A percentile compares a stretch with the other conserved stretches of the same genome.
These are phyloP conservation scores for Backusella westeae DNA, from an alignment of 192 early-diverging fungal species.

Conservation along the genomic window DNA sequence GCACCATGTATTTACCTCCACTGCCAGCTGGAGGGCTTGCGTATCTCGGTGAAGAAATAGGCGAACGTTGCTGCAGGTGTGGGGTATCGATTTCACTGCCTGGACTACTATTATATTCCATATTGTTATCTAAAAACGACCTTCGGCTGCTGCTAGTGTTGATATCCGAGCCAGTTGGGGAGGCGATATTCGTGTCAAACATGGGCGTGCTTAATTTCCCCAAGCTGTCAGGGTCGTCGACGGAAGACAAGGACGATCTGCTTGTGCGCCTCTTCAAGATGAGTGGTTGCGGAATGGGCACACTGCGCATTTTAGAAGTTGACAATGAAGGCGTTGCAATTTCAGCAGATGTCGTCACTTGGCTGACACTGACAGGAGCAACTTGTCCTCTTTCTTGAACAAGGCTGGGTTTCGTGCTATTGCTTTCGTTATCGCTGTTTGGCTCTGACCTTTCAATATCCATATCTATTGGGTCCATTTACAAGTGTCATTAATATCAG, in stretches of 20 bases:
- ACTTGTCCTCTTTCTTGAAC: constrained; percentile 1
- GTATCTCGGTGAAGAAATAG: constrained; percentile 22
- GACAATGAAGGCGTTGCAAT: constrained; percentile 16
- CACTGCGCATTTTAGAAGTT: constrained; percentile 22
- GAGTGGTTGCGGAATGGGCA: constrained; percentile 37
- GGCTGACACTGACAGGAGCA: background rate
- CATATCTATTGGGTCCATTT: constrained; percentile 1
- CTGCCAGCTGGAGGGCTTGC: constrained; percentile 35
- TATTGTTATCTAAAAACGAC: constrained; percentile 15
- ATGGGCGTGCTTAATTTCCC: background rate
- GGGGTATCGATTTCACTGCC: constrained; percentile 9
- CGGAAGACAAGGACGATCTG: constrained; percentile 30
- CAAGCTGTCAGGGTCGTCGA: constrained; percentile 16
- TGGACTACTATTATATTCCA: constrained; percentile 22
- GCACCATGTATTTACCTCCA: constrained; percentile 36
- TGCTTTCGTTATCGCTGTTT: background rate
- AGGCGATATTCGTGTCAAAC: background rate
- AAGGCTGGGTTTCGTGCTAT: background rate
- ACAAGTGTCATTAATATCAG: background rate
- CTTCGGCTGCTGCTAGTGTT: background rate
- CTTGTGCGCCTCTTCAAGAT: constrained; percentile 29
- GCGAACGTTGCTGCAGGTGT: background rate
- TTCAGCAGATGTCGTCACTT: constrained; percentile 24
- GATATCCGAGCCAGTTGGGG: background rate
- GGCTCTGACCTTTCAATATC: background rate